Conservation (phyloP, 148 eudicot genomes). For the Rhododendron simsii region DNA sequence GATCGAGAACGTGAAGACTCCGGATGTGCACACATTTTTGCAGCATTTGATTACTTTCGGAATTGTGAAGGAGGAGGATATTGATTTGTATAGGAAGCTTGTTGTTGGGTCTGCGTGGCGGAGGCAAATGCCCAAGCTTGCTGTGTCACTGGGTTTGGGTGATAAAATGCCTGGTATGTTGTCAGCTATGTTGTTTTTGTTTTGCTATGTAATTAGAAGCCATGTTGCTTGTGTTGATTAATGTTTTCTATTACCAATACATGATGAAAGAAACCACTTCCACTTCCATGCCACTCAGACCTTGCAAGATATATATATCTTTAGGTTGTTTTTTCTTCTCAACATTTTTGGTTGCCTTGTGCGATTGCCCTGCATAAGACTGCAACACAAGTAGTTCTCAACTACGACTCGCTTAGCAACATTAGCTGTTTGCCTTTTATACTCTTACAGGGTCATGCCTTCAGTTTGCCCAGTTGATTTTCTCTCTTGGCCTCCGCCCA, state of each 20-base stretch:
- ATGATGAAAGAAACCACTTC: background rate
- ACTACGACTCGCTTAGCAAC: background rate
- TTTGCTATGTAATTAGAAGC: background rate
- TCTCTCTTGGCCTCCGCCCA: background rate
- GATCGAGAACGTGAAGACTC: slow-evolving; percentile 86
- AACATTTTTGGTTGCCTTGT: background rate
- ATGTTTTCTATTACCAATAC: background rate
- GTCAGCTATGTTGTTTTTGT: background rate
- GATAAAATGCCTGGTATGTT: slow-evolving; percentile 89
- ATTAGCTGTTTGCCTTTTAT: background rate
- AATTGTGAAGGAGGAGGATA: slow-evolving; percentile 75
- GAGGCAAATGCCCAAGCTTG: slow-evolving; percentile 99
- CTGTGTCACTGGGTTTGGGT: slow-evolving; percentile 81
- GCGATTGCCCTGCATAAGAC: background rate
- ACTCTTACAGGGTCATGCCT: background rate
- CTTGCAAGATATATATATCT: background rate
- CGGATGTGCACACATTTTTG: slow-evolving; percentile 92
- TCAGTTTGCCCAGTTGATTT: background rate
- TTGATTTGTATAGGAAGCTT: slow-evolving; percentile 79
- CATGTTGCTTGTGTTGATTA: background rate
- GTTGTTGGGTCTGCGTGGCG: slow-evolving; percentile 97
- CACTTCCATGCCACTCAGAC: background rate
- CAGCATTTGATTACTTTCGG: slow-evolving; percentile 96
- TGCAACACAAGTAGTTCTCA: background rate
- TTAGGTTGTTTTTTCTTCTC: background rate